phyloP scores from a whole-genome alignment of 257 asterid species.

The Lithospermum erythrorhizon region DNA sequence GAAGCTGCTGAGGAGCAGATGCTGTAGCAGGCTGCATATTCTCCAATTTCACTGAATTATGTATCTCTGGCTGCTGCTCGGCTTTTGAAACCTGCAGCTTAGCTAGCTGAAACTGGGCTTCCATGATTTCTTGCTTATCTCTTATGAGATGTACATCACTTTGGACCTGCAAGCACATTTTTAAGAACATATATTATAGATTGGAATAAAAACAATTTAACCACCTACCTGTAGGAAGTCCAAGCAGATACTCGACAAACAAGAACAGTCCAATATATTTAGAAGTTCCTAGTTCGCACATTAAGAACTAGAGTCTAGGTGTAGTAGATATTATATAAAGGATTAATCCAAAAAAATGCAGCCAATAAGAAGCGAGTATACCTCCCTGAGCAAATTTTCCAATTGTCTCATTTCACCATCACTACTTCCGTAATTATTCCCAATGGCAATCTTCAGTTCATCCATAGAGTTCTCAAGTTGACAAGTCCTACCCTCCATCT shows the following conservation, averaged over 20 bases:
- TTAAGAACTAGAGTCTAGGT: too few species aligned
- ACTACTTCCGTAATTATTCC: slow-evolving; percentile 51
- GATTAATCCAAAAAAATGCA: background rate
- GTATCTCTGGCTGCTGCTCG: slow-evolving; percentile 43
- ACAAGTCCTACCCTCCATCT: slow-evolving; percentile 70
- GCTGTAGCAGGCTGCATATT: slow-evolving; percentile 38
- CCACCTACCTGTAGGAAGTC: background rate
- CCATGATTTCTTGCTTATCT: slow-evolving; percentile 75
- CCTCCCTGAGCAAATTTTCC: slow-evolving; percentile 82
- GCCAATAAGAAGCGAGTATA: slow-evolving; percentile 15
- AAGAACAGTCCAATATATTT: too few species aligned
- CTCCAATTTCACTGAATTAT: slow-evolving; percentile 26
- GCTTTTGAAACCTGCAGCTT: slow-evolving; percentile 48
- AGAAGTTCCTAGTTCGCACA: too few species aligned
- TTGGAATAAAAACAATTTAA: background rate
- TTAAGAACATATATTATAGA: background rate
- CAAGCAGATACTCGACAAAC: background rate
- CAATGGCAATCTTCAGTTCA: slow-evolving; percentile 64
- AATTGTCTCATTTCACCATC: slow-evolving; percentile 73
- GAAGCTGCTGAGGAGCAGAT: slow-evolving; percentile 38
- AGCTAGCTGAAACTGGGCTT: slow-evolving; percentile 52
- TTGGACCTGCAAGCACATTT: slow-evolving; percentile 56
- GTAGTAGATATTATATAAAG: background rate
- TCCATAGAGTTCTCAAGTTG: slow-evolving; percentile 71
- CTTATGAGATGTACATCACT: slow-evolving; percentile 46